Conservation (phyloP, 1,139 yeast species). For the Suhomyces bokatorum region DNA sequence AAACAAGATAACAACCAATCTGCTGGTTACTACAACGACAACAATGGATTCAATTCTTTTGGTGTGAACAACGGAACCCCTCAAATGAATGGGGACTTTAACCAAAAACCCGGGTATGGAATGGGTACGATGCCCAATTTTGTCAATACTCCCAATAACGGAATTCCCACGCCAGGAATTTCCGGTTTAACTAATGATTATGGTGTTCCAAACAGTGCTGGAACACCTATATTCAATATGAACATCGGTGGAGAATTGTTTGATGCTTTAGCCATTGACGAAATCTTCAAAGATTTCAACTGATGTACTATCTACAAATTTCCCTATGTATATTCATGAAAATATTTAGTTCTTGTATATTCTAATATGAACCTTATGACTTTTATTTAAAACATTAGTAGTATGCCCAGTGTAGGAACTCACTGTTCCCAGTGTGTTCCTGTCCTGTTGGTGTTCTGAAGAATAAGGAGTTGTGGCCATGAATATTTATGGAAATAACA, state of each 20-base stretch:
- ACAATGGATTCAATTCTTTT: neutral
- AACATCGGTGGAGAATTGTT: slow-evolving; percentile 9
- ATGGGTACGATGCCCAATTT: neutral
- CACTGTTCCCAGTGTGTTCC: no score
- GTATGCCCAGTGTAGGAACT: slow-evolving; percentile 1
- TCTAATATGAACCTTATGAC: slow-evolving; percentile 4
- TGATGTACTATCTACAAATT: neutral
- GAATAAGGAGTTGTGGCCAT: slow-evolving; percentile 1
- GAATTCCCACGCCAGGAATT: neutral
- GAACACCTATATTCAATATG: neutral
- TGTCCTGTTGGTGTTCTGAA: slow-evolving; percentile 2
- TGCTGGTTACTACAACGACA: slow-evolving; percentile 1
- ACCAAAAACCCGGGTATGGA: neutral
- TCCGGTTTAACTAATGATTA: neutral
- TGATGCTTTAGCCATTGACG: slow-evolving; percentile 13
- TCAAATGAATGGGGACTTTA: neutral
- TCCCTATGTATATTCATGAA: neutral
- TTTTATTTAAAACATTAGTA: neutral
- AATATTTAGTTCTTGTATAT: slow-evolving; percentile 7
- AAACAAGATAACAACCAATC: slow-evolving; percentile 16
- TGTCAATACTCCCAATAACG: neutral
- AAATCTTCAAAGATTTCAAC: slow-evolving; percentile 13
- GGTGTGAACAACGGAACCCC: neutral
- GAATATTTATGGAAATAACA: neutral
- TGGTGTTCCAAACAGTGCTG: neutral